phyloP scores from a whole-genome alignment of 805 yeast species.

The Lachancea meyersii region DNA sequence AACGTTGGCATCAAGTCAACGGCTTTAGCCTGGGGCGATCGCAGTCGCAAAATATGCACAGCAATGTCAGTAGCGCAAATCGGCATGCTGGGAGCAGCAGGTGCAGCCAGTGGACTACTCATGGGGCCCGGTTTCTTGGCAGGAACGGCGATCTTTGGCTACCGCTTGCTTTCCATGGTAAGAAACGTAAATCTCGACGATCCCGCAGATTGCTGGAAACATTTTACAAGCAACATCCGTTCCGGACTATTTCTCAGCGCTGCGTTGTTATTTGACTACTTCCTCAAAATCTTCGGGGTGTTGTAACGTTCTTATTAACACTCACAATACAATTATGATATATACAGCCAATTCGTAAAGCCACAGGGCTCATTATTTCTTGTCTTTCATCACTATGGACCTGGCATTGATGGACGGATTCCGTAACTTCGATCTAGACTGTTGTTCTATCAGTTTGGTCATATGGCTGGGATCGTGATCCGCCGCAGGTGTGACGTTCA shows the following conservation, averaged over 20 bases:
- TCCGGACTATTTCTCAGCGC: slow-evolving; percentile 66
- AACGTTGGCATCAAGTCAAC: slow-evolving; percentile 92
- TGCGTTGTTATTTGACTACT: slow-evolving; percentile 63
- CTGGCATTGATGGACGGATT: slow-evolving; percentile 4
- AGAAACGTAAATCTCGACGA: slow-evolving; percentile 67
- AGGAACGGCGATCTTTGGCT: slow-evolving; percentile 62
- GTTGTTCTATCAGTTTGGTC: slow-evolving; percentile 17
- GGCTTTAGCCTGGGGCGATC: slow-evolving; percentile 89
- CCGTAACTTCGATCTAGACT: slow-evolving; percentile 16
- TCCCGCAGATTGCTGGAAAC: slow-evolving; percentile 77
- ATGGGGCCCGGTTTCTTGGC: slow-evolving; percentile 81
- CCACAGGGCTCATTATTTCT: not conserved
- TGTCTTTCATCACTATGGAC: slow-evolving; percentile 9
- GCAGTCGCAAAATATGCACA: slow-evolving; percentile 62
- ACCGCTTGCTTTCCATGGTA: slow-evolving; percentile 64
- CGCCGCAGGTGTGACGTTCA: not conserved
- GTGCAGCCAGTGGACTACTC: slow-evolving; percentile 53
- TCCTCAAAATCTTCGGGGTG: slow-evolving; percentile 37
- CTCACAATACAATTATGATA: not conserved
- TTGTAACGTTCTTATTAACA: slow-evolving; percentile 14
- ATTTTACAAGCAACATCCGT: slow-evolving; percentile 68
- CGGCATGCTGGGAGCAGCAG: slow-evolving; percentile 57
- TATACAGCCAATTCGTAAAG: not conserved
- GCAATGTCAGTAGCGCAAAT: slow-evolving; percentile 65
- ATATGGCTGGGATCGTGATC: slow-evolving; percentile 10